Evolutionary conservation across 805 yeast species (phyloP).

Genomic region (Wilhelminamyces savonicus): DNA sequence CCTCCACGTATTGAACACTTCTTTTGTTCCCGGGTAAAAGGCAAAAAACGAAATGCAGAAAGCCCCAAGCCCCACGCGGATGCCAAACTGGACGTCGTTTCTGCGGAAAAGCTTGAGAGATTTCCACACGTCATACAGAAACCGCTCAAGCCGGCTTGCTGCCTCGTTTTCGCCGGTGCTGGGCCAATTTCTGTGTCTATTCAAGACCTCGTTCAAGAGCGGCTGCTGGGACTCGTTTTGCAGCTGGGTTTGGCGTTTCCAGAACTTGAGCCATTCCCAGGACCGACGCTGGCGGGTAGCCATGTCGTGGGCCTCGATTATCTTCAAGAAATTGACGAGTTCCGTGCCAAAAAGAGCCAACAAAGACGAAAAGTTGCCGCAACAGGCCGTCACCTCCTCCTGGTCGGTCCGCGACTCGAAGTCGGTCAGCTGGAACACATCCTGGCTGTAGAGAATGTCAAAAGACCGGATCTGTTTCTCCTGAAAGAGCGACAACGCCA

Average conservation of each 20-base stretch:
- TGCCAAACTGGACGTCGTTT: constrained; percentile 70
- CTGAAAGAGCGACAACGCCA: constrained; percentile 52
- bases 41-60: constrained; percentile 62
- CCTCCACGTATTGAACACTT: constrained; percentile 56
- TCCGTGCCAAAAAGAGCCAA: constrained; percentile 59
- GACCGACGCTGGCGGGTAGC: constrained; percentile 17
- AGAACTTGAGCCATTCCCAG: constrained; percentile 51
- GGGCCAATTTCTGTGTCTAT: neutral
- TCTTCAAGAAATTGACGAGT: constrained; percentile 40
- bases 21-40: constrained; percentile 49
- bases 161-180: neutral
- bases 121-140: constrained; percentile 38
- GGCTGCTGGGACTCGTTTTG: no score
- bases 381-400: constrained; percentile 78
- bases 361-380: constrained; percentile 71
- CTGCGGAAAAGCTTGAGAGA: constrained; percentile 46
- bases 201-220: neutral
- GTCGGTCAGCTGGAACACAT: constrained; percentile 35
- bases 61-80: constrained; percentile 76
- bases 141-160: neutral
- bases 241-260: constrained; percentile 38
- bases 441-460: constrained; percentile 50
- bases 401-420: constrained; percentile 48
- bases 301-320: constrained; percentile 35
- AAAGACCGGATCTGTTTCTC: constrained; percentile 53